Conservation (phyloP, 2,329 filamentous ascomycete genomes). For the Nothophoma quercina region DNA sequence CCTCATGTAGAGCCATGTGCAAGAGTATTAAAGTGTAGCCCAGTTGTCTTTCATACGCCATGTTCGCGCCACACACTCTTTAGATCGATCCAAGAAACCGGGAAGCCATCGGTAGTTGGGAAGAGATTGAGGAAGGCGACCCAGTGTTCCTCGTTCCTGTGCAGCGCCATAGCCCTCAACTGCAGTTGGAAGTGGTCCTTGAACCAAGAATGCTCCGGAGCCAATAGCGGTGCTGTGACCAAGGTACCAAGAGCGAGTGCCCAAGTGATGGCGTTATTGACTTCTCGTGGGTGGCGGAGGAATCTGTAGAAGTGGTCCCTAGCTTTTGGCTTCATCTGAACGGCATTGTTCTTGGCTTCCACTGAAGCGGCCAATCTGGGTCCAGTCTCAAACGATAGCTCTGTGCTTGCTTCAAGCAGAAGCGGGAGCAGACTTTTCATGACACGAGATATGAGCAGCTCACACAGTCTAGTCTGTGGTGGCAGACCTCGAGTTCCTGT, state of each 20-base stretch:
- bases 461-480: conserved; percentile 26
- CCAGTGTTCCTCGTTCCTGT: conserved; percentile 12
- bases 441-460: conserved; percentile 24
- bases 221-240: conserved; percentile 15
- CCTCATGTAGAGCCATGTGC: too few relatives aligned
- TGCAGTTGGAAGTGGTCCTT: conserved; percentile 22
- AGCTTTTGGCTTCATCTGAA: neutral
- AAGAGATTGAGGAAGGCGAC: conserved; percentile 18
- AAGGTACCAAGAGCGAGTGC: conserved; percentile 27
- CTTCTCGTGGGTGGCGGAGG: conserved; percentile 12
- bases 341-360: neutral
- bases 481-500: conserved; percentile 23
- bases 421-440: conserved; percentile 27
- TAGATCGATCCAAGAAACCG: conserved; percentile 17
- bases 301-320: conserved; percentile 4
- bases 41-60: neutral
- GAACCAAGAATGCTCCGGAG: conserved; percentile 30
- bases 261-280: conserved; percentile 28
- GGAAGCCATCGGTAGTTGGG: conserved; percentile 19
- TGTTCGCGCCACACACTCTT: conserved; percentile 8
- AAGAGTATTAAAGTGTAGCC: too few relatives aligned
- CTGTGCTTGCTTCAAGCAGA: conserved; percentile 17
- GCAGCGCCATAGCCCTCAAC: conserved; percentile 16
- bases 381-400: conserved; percentile 1
- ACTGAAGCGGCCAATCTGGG: neutral